Percentiles rank a stretch among this genome's conserved stretches.
Evolutionary conservation across 768 basidiomycete genomes (phyloP).

Genomic region (Leccinum variicolor): DNA sequence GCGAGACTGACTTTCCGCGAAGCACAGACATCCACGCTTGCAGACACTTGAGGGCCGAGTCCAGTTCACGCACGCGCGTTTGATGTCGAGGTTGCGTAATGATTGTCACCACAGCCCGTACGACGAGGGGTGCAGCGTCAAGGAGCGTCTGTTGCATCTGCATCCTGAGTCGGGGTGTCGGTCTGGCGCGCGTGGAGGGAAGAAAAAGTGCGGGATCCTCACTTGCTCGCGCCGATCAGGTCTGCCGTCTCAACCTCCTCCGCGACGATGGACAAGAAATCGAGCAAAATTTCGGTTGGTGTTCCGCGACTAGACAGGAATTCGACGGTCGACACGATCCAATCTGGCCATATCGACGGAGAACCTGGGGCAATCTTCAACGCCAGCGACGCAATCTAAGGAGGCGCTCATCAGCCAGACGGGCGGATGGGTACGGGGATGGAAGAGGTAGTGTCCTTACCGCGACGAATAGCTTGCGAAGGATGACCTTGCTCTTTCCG

Average conservation of each 20-base stretch:
- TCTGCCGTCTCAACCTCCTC: slow-evolving; percentile 80
- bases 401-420: slow-evolving; percentile 6
- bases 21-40: slow-evolving; percentile 79
- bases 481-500: slow-evolving; percentile 63
- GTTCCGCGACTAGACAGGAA: slow-evolving; percentile 60
- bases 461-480: slow-evolving; percentile 85
- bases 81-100: slow-evolving; percentile 42
- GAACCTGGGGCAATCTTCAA: slow-evolving; percentile 62
- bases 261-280: slow-evolving; percentile 79
- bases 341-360: slow-evolving; percentile 67
- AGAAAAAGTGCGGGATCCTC: slow-evolving; percentile 26
- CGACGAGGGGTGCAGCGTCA: slow-evolving; percentile 68
- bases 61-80: slow-evolving; percentile 42
- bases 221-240: slow-evolving; percentile 72
- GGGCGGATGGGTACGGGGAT: background rate
- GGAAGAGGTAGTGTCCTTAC: slow-evolving; percentile 38
- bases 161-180: slow-evolving; percentile 37
- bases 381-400: slow-evolving; percentile 66
- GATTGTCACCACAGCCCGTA: slow-evolving; percentile 60
- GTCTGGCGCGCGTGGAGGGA: background rate
- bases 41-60: slow-evolving; percentile 73
- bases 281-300: slow-evolving; percentile 57
- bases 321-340: slow-evolving; percentile 65
- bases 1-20: slow-evolving; percentile 54
- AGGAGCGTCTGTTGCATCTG: slow-evolving; percentile 64